phyloP scores from a whole-genome alignment of 352 stramenopile species.

The Albugo laibachii region DNA sequence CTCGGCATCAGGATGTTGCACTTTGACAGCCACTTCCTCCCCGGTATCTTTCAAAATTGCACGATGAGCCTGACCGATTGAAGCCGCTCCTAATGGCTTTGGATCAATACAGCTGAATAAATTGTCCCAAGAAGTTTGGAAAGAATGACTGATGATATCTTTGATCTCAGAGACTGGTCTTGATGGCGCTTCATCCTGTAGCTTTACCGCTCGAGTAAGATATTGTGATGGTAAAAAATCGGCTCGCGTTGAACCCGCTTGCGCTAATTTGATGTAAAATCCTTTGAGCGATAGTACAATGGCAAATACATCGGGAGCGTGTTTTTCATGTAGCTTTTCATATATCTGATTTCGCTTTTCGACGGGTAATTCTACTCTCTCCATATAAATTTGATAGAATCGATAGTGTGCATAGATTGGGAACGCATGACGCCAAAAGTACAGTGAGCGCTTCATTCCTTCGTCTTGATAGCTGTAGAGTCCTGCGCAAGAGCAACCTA shows the following conservation, averaged over 20 bases:
- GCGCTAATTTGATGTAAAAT: slow-evolving; percentile 77
- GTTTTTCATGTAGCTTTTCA: slow-evolving; percentile 50
- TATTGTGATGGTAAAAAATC: slow-evolving; percentile 73
- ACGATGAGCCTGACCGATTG: slow-evolving; percentile 69
- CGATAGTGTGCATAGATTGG: slow-evolving; percentile 76
- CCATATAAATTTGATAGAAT: slow-evolving; percentile 50
- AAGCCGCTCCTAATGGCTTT: slow-evolving; percentile 54
- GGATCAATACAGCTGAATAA: slow-evolving; percentile 43
- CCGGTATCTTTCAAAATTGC: slow-evolving; percentile 38
- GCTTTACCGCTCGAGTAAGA: slow-evolving; percentile 36
- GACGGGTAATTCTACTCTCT: slow-evolving; percentile 19
- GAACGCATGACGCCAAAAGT: slow-evolving; percentile 78
- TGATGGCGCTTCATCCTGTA: slow-evolving; percentile 62
- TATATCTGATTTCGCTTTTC: slow-evolving; percentile 46
- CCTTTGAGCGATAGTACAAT: slow-evolving; percentile 72
- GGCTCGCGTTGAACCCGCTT: slow-evolving; percentile 56
- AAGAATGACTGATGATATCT: slow-evolving; percentile 53
- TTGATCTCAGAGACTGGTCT: slow-evolving; percentile 54
- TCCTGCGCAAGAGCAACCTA: slow-evolving; percentile 21
- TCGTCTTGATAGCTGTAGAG: slow-evolving; percentile 51
- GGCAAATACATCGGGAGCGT: slow-evolving; percentile 56
- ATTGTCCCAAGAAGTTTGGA: slow-evolving; percentile 26
- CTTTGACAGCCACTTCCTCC: slow-evolving; percentile 71
- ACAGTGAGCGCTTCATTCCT: slow-evolving; percentile 55
- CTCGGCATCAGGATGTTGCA: slow-evolving; percentile 90